Percentiles rank a stretch among this genome's conserved stretches.
Evolutionary conservation across 1,284 basidiomycete species (phyloP).

Genomic region (Uromyces viciae-fabae): DNA sequence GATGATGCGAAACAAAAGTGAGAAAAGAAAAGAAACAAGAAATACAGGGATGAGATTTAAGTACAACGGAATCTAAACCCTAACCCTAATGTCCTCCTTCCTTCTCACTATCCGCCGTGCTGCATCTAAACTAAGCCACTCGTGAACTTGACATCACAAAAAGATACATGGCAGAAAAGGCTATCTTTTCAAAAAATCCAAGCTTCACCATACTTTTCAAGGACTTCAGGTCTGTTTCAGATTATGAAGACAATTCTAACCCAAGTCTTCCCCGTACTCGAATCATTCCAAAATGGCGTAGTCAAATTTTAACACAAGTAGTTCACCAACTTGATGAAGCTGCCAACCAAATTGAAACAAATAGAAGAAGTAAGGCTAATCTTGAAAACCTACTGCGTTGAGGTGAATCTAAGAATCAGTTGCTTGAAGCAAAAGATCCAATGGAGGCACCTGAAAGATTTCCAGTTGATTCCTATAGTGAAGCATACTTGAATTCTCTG

Average conservation of each 20-base stretch:
- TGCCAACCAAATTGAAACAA: neutral
- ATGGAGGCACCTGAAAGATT: neutral
- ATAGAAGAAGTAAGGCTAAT: neutral
- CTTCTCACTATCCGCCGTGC: too few relatives aligned
- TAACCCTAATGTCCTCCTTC: too few relatives aligned
- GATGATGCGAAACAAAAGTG: too few relatives aligned
- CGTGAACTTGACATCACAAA: too few relatives aligned
- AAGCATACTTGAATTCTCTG: neutral
- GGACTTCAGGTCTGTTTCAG: neutral
- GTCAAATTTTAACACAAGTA: neutral
- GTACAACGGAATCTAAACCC: too few relatives aligned
- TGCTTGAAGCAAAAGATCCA: neutral
- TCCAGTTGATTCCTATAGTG: neutral
- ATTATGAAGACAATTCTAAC: constrained; percentile 19
- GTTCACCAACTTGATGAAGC: constrained; percentile 14
- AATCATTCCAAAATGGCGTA: constrained; percentile 17
- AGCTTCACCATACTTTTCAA: neutral
- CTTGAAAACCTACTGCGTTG: neutral
- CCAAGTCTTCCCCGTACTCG: neutral
- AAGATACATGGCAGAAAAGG: neutral
- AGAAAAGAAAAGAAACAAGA: too few relatives aligned
- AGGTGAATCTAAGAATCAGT: neutral
- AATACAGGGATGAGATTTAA: too few relatives aligned
- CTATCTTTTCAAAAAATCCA: neutral
- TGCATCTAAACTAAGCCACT: too few relatives aligned